Evolutionary conservation across 139 green algal genomes (phyloP).

Genomic region (Closterium sp.): DNA sequence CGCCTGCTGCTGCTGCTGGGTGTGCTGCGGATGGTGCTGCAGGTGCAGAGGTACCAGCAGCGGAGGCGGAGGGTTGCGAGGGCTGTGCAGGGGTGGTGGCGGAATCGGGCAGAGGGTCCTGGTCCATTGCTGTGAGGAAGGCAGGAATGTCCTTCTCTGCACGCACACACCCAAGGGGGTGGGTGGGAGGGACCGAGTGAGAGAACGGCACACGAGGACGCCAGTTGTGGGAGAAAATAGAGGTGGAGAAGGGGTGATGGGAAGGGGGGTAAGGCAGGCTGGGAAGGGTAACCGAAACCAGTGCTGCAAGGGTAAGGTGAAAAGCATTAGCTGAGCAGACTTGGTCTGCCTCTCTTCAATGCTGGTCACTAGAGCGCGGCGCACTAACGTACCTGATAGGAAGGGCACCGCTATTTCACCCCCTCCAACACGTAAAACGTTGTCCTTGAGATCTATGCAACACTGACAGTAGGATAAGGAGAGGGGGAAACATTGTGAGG

Average conservation of each 20-base stretch:
- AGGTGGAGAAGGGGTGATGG: background rate
- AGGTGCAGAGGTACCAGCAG: no score
- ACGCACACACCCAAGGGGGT: background rate
- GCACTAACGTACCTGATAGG: constrained; percentile 32
- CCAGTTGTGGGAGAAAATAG: no score
- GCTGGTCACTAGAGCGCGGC: background rate
- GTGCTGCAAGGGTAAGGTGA: no score
- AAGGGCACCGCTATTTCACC: constrained; percentile 33
- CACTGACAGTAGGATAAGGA: constrained; percentile 19
- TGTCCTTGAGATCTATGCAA: constrained; percentile 42
- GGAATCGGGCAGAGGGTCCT: no score
- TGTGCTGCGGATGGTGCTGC: no score
- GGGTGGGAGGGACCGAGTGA: background rate
- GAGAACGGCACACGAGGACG: background rate
- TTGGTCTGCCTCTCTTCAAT: background rate
- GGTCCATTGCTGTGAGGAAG: no score
- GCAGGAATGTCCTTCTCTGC: constrained; percentile 8
- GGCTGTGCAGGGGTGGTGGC: no score
- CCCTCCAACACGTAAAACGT: constrained; percentile 15
- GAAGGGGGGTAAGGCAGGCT: no score
- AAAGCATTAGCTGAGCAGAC: no score
- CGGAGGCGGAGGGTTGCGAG: no score
- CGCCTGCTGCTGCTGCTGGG: no score
- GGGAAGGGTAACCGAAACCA: no score
- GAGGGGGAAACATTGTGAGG: background rate